phyloP scores from a whole-genome alignment of 768 basidiomycete species.

The Phanerodontia chrysosporium region DNA sequence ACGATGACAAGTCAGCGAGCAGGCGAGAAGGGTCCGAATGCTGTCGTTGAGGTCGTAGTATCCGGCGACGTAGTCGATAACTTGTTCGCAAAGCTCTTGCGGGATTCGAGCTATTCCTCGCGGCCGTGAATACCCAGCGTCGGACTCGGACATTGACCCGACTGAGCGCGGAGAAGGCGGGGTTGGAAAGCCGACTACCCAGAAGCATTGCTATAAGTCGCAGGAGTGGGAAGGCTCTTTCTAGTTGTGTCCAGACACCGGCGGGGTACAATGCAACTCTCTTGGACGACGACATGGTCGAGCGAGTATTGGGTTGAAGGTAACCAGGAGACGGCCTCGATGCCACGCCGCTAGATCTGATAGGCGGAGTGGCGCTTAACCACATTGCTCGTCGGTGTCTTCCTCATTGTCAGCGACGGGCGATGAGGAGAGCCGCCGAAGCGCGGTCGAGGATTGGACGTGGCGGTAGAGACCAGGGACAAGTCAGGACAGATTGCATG shows the following conservation, averaged over 20 bases:
- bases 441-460: background rate
- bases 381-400: background rate
- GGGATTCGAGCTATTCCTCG: background rate
- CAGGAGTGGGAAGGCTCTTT: background rate
- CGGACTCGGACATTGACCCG: background rate
- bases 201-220: background rate
- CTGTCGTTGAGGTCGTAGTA: background rate
- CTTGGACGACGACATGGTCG: background rate
- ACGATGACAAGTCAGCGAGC: background rate
- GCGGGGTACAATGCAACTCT: background rate
- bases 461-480: background rate
- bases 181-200: background rate
- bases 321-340: background rate
- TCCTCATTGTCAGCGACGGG: background rate
- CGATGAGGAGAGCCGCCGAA: background rate
- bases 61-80: background rate
- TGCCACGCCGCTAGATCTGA: background rate
- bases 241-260: background rate
- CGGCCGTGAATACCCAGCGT: background rate
- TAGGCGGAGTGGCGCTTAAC: background rate
- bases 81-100: background rate
- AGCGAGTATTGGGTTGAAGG: background rate
- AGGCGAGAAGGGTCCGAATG: background rate
- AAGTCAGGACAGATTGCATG: too few species aligned
- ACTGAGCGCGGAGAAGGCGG: background rate